Evolutionary conservation across 345 rosid species (phyloP).

Genomic region (Populus simonii): DNA sequence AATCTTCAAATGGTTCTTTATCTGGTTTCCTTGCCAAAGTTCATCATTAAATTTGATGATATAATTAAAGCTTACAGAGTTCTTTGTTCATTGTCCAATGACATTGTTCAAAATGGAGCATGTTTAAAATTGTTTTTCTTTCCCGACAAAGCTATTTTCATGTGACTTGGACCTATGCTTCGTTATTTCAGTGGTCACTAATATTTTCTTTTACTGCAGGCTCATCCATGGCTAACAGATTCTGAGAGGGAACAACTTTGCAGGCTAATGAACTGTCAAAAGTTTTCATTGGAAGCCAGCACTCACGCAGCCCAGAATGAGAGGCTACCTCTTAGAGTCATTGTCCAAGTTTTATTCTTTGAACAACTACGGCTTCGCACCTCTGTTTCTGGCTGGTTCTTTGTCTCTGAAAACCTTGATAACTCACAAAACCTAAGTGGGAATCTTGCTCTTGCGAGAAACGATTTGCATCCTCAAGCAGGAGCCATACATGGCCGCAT

Average conservation of each 20-base stretch:
- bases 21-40: background rate
- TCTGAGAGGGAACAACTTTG: conserved; percentile 75
- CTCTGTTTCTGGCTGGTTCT: conserved; percentile 65
- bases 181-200: background rate
- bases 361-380: conserved; percentile 87
- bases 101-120: background rate
- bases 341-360: conserved; percentile 84
- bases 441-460: conserved; percentile 43
- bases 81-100: background rate
- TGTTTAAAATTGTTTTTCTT: background rate
- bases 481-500: conserved; percentile 20
- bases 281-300: conserved; percentile 84
- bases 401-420: conserved; percentile 56
- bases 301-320: conserved; percentile 94
- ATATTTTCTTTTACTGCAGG: conserved; percentile 38
- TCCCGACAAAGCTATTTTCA: background rate
- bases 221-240: conserved; percentile 87
- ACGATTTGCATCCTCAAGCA: conserved; percentile 15
- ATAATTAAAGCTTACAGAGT: background rate
- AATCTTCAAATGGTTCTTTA: background rate
- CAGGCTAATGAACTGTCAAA: conserved; percentile 80
- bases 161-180: background rate
- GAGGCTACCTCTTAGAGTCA: conserved; percentile 79
- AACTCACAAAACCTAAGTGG: conserved; percentile 38
- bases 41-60: background rate